Evolutionary conservation across 2,329 filamentous ascomycete genomes (phyloP).

Genomic region (Dothidotthia symphoricarpi): DNA sequence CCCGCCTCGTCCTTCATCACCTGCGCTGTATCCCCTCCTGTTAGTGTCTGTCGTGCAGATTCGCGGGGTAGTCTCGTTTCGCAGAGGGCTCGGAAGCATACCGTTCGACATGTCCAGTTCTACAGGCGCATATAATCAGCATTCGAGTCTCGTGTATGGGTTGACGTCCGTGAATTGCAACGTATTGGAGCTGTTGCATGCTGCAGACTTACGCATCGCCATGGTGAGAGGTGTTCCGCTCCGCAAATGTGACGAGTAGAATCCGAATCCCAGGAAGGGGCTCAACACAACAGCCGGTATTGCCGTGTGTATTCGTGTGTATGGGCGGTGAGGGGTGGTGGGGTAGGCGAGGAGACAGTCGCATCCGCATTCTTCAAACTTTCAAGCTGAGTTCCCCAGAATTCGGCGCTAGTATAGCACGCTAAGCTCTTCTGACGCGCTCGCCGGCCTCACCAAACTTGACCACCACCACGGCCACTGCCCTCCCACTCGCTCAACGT

Average conservation of each 20-base stretch:
- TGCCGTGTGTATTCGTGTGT: constrained; percentile 7
- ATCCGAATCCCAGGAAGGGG: no score
- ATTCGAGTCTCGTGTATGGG: not conserved
- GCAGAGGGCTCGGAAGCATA: constrained; percentile 45
- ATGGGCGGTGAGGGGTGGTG: constrained; percentile 26
- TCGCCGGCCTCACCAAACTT: no score
- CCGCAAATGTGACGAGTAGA: not conserved
- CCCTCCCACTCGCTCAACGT: constrained; percentile 1
- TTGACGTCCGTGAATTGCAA: no score
- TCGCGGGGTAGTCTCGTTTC: constrained; percentile 2
- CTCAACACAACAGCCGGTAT: constrained; percentile 1
- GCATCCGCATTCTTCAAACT: constrained; percentile 2
- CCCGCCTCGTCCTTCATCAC: constrained; percentile 97
- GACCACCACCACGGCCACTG: constrained; percentile 6
- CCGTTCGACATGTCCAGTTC: constrained; percentile 83
- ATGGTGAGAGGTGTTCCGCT: constrained; percentile 24
- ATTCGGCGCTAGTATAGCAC: constrained; percentile 12
- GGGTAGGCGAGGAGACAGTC: constrained; percentile 27
- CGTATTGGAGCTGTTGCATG: constrained; percentile 14
- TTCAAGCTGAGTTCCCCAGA: constrained; percentile 10
- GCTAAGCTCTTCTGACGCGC: constrained; percentile 7
- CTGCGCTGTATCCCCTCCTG: constrained; percentile 51
- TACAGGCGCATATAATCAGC: constrained; percentile 43
- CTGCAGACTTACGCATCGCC: constrained; percentile 43
- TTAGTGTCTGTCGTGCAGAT: constrained; percentile 18